phyloP scores from a whole-genome alignment of 257 asterid genomes.

The Lycium ferocissimum region DNA sequence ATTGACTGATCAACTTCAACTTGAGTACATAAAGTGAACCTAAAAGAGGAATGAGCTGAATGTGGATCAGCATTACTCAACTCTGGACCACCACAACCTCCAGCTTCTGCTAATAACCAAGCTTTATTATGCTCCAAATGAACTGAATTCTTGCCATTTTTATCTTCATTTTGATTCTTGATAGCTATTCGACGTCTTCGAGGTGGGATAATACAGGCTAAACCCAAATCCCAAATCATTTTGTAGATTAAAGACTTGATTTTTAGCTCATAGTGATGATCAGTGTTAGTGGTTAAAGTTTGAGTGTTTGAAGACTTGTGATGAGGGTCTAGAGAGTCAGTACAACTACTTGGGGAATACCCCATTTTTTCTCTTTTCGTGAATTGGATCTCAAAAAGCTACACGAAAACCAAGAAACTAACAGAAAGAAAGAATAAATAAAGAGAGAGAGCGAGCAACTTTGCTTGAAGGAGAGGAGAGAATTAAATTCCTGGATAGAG shows the following conservation, averaged over 20 bases:
- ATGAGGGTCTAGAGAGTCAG: conserved; percentile 38
- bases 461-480: conserved; percentile 71
- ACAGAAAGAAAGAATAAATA: conserved; percentile 35
- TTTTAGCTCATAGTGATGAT: conserved; percentile 49
- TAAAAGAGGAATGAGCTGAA: conserved; percentile 86
- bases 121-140: conserved; percentile 72
- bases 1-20: conserved; percentile 78
- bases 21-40: conserved; percentile 87
- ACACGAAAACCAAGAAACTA: conserved; percentile 55
- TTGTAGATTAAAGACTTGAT: conserved; percentile 60
- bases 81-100: conserved; percentile 69
- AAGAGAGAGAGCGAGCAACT: conserved; percentile 49
- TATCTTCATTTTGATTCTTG: conserved; percentile 21
- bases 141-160: conserved; percentile 29
- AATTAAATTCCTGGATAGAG: conserved; percentile 34
- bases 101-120: conserved; percentile 90
- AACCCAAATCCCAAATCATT: conserved; percentile 79
- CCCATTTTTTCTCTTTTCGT: conserved; percentile 50
- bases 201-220: conserved; percentile 64
- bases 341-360: conserved; percentile 50
- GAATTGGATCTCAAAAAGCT: conserved; percentile 46
- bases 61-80: conserved; percentile 61
- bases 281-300: conserved; percentile 41
- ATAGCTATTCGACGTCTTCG: conserved; percentile 56
- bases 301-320: conserved; percentile 45